phyloP scores from a whole-genome alignment of 2,329 filamentous ascomycete genomes.

The Truncatella angustata region DNA sequence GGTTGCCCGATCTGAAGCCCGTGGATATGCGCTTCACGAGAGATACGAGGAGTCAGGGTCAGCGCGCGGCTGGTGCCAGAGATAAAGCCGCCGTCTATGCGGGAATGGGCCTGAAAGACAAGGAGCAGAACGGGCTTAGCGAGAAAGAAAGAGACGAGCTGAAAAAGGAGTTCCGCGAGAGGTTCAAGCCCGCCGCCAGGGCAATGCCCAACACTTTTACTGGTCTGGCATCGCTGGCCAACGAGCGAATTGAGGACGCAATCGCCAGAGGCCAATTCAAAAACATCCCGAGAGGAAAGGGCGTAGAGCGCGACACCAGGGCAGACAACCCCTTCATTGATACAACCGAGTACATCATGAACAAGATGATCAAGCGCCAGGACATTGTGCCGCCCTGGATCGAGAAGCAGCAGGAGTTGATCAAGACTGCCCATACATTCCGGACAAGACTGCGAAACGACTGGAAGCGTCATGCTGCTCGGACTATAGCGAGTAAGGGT shows the following conservation, averaged over 20 bases:
- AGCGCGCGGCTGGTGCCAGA: constrained; percentile 51
- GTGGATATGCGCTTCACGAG: constrained; percentile 52
- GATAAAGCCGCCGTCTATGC: constrained; percentile 57
- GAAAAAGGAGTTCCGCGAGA: constrained; percentile 72
- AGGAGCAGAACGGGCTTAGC: constrained; percentile 54
- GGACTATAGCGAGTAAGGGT: constrained; percentile 74
- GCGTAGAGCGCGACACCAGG: constrained; percentile 76
- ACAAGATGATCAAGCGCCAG: constrained; percentile 96
- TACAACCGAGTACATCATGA: constrained; percentile 97
- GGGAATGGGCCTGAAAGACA: constrained; percentile 42
- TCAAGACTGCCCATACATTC: constrained; percentile 67
- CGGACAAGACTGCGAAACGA: constrained; percentile 72
- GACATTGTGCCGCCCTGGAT: constrained; percentile 98
- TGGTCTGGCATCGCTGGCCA: constrained; percentile 79
- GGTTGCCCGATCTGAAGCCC: constrained; percentile 40
- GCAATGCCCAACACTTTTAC: constrained; percentile 73
- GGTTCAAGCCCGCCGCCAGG: constrained; percentile 72
- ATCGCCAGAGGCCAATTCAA: constrained; percentile 88
- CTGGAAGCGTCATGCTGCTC: constrained; percentile 80
- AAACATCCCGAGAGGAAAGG: constrained; percentile 77
- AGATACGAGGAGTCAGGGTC: constrained; percentile 38
- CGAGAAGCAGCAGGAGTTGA: constrained; percentile 92
- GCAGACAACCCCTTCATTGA: constrained; percentile 88
- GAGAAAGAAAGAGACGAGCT: constrained; percentile 72
- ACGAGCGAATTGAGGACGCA: constrained; percentile 87